These are phyloP conservation scores for Myxozyma mucilagina DNA, from an alignment of 805 yeast genomes.

Conservation along the genomic window DNA sequence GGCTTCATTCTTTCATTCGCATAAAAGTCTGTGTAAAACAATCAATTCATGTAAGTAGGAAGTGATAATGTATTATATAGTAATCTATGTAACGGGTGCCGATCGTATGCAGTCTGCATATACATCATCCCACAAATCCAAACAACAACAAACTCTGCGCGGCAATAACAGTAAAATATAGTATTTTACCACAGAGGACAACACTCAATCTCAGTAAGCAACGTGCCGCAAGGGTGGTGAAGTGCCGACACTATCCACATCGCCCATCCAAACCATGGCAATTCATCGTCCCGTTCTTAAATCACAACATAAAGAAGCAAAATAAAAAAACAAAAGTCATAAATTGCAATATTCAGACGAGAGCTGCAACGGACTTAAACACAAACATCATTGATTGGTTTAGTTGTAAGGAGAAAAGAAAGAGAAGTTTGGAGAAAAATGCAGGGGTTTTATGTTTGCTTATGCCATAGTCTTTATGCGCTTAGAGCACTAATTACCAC, in stretches of 20 bases:
- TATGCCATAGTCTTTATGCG: neutral
- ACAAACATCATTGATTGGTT: slow-evolving; percentile 35
- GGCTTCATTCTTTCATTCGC: neutral
- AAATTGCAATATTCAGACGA: slow-evolving; percentile 14
- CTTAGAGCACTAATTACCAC: too few relatives aligned
- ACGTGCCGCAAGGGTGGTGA: slow-evolving; percentile 32
- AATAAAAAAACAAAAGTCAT: neutral
- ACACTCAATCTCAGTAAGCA: slow-evolving; percentile 32
- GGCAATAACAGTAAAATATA: neutral
- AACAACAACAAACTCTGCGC: neutral
- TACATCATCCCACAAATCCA: neutral
- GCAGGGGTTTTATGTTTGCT: neutral
- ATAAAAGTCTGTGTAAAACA: neutral
- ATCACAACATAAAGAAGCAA: neutral
- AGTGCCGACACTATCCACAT: slow-evolving; percentile 34
- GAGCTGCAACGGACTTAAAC: slow-evolving; percentile 33
- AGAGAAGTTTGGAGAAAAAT: neutral
- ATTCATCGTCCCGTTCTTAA: neutral
- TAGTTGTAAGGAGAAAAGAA: slow-evolving; percentile 32
- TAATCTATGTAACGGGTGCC: too few relatives aligned
- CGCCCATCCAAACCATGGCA: slow-evolving; percentile 28
- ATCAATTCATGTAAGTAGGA: too few relatives aligned
- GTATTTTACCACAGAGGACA: neutral
- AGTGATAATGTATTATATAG: too few relatives aligned
- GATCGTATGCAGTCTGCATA: too few relatives aligned